Base-by-base conservation (phyloP, 176 grass and related monocot genomes). In the Avena insularis region DNA sequence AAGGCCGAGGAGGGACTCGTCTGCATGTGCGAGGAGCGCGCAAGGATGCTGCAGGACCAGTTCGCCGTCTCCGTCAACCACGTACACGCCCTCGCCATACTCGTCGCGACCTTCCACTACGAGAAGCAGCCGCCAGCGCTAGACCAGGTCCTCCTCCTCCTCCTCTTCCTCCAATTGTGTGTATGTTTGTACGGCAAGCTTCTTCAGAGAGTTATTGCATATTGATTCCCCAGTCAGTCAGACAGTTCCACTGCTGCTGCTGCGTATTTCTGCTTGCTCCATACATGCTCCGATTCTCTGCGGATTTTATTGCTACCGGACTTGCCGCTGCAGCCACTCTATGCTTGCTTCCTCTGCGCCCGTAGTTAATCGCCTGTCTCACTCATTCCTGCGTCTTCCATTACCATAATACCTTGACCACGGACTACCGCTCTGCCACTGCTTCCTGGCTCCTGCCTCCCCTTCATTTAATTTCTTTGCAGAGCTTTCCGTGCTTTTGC, bases 21-120 rank as follows among this genome's bases (percentile, higher is more conserved):
- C 67, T 90, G 89, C 94, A 99, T 99, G 92, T 99, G 97, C 72
- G 97, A 99, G 66, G 97, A 96, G 90, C 92, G 97, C 3, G 90
- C 97, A 7, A 80, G 97, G 20, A 99, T 99, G 97, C 92, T 99
- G 75, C 94, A 96, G 92, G 97, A 99, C 84, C 97, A 95, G 82
- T 96, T 99, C 65, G 91, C 94, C 46, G 97, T 99, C 77, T 94
- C 90, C 58, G 90, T 99, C 80, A 99, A 99, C 89, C 97, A 99
- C 87, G 94, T 99, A 54, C 94, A 94, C 80, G 97, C 97, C 35
- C 92, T 99, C 58, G 94, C 97, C 82, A 99, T 99, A 64, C 97
- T 99, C 64, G 92, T 99, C 83, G 95, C 97, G 23, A 99, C 94
- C 29, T 99, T 99, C 87, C 85, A 93, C 82, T 99, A 99, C 93